Evolutionary conservation across 2,329 filamentous ascomycete species (phyloP), one percentile per base, ranked within the genome.

Genomic region (Neofusicoccum kwambonambiense): DNA sequence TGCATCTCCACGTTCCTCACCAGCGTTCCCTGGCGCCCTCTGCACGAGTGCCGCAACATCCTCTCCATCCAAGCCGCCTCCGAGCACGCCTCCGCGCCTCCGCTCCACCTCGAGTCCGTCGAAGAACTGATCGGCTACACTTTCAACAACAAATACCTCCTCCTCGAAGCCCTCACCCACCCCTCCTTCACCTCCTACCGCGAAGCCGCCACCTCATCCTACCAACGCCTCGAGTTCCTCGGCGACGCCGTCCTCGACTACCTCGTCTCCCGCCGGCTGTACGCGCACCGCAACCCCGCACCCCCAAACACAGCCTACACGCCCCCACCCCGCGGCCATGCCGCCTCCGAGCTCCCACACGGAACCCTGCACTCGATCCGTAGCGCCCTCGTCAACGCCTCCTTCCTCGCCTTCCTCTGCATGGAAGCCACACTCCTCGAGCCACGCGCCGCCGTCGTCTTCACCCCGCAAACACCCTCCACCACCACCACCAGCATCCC

Each of bases 181-280:
- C 81, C 87, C 0, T 93, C 91, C 0, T 83, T 81, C 58, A 80
- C 45, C 0, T 76, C 78, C 15, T 79, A 83, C 4, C 80, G 50
- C 12, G 44, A 45, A 31, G 19, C 81, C 2, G 81, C 77, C 22
- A 83, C 87, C 12, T 75, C 78, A 41, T 85, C 83, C 0, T 88
- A 88, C 70, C 90, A 97, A 69, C 86, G 93, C 0, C 84, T 97
- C 0, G 94, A 97, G 72, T 97, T 95, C 71, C 80, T 97, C 0
- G 94, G 94, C 0, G 94, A 98, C 70, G 86, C 92, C 0, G 81
- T 97, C 2, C 85, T 98, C 0, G 94, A 98, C 76, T 85, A 88
- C 69, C 80, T 97, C 64, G 80, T 97, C 56, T 87, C 91, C 7
- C 80, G 79, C 0, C 81, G 78, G n/a, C 78, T 94, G 5, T 90